Evolutionary conservation across 208 protist species (phyloP).

Genomic region (Tritrichomonas foetus): DNA sequence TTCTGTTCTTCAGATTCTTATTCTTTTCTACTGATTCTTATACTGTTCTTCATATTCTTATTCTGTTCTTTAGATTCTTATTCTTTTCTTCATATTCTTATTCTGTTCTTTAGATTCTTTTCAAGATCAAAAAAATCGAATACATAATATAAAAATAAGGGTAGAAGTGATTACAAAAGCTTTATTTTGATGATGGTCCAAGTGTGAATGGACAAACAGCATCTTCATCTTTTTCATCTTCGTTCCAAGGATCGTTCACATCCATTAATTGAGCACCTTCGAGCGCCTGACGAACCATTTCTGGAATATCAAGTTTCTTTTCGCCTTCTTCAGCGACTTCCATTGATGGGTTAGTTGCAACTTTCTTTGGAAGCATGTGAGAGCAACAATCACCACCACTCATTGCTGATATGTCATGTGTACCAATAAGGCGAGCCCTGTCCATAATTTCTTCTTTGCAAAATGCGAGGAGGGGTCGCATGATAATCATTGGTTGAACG

Average conservation of each 20-base stretch:
- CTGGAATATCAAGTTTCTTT: background rate
- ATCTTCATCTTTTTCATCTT: background rate
- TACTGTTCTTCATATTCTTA: too few relatives aligned
- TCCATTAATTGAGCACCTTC: background rate
- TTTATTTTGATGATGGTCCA: background rate
- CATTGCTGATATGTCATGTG: background rate
- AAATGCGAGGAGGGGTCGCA: background rate
- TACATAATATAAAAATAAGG: background rate
- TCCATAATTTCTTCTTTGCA: slow-evolving; percentile 10
- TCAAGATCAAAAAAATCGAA: too few relatives aligned
- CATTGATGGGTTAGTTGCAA: background rate
- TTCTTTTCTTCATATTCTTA: too few relatives aligned
- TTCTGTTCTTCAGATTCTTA: too few relatives aligned
- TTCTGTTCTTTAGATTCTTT: too few relatives aligned
- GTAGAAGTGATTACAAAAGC: background rate
- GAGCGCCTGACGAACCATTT: background rate
- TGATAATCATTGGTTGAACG: background rate
- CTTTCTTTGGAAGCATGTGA: slow-evolving; percentile 31
- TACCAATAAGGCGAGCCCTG: background rate
- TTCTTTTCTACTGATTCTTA: too few relatives aligned
- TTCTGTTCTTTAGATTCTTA: too few relatives aligned
- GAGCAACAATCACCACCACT: slow-evolving; percentile 10
- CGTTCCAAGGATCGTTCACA: slow-evolving; percentile 27
- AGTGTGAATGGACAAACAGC: slow-evolving; percentile 11
- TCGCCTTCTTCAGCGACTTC: background rate